Evolutionary conservation across 73 alveolate species (phyloP).

Genomic region (Blepharisma japonicum): DNA sequence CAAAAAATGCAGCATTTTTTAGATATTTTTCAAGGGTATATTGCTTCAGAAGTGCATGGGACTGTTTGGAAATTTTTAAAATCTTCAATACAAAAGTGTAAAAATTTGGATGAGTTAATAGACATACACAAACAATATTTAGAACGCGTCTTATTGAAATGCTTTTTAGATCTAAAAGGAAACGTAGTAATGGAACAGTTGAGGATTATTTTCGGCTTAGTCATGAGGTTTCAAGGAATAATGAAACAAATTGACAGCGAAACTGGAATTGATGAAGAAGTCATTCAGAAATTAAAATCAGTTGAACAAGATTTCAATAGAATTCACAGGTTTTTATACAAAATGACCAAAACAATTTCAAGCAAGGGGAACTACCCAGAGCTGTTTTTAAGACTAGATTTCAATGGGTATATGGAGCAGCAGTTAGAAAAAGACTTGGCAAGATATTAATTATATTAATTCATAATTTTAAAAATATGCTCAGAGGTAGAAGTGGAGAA

Average conservation of each 20-base stretch:
- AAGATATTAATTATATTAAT: no score
- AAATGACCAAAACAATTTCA: constrained; percentile 24
- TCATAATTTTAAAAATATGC: no score
- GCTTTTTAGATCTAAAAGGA: constrained; percentile 5
- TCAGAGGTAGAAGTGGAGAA: no score
- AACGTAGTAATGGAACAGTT: not conserved
- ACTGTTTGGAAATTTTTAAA: not conserved
- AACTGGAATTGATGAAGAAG: not conserved
- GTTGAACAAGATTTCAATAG: constrained; percentile 22
- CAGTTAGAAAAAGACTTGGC: not conserved
- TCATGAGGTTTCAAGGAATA: constrained; percentile 3
- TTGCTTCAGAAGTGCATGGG: constrained; percentile 15
- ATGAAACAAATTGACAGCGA: not conserved
- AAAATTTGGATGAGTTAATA: not conserved
- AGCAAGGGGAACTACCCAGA: constrained; percentile 12
- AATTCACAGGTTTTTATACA: constrained; percentile 10
- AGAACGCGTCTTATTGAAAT: not conserved
- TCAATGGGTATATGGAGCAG: constrained; percentile 20
- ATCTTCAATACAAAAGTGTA: not conserved
- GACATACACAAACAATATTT: not conserved
- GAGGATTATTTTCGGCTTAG: not conserved
- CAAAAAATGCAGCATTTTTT: constrained; percentile 30
- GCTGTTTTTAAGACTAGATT: constrained; percentile 17
- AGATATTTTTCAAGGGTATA: constrained; percentile 18
- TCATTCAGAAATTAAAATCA: not conserved